Percentiles rank a stretch among this genome's conserved stretches.
phyloP scores from a whole-genome alignment of 2,329 filamentous ascomycete genomes.

The Alternaria dauci region DNA sequence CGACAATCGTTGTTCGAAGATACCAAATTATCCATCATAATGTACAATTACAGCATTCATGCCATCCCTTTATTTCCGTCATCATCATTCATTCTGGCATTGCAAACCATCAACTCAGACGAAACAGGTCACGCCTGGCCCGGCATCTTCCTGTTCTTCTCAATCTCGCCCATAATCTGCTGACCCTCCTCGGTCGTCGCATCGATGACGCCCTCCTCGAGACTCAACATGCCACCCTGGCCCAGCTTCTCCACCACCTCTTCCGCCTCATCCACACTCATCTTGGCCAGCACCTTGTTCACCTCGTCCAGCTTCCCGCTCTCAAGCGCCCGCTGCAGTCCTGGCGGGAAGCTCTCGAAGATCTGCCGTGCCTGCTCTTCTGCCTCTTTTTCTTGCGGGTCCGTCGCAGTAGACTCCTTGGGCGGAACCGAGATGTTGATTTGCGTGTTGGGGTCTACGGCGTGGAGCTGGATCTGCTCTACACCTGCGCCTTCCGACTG shows the following conservation, averaged over 20 bases:
- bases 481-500: slow-evolving; percentile 68
- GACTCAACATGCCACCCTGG: slow-evolving; percentile 84
- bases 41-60: slow-evolving; percentile 19
- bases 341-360: slow-evolving; percentile 83
- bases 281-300: slow-evolving; percentile 85
- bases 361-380: slow-evolving; percentile 71
- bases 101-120: neutral
- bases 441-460: slow-evolving; percentile 89
- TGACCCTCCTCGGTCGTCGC: slow-evolving; percentile 88
- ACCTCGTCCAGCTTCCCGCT: slow-evolving; percentile 89
- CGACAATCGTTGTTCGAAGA: slow-evolving; percentile 8
- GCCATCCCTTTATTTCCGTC: neutral
- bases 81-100: neutral
- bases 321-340: slow-evolving; percentile 82
- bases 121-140: slow-evolving; percentile 45
- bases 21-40: slow-evolving; percentile 12
- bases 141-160: slow-evolving; percentile 50
- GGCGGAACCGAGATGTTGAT: slow-evolving; percentile 88
- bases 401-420: slow-evolving; percentile 52
- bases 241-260: slow-evolving; percentile 82
- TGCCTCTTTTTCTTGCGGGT: slow-evolving; percentile 65
- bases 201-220: slow-evolving; percentile 95
- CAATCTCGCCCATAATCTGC: slow-evolving; percentile 76
- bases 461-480: slow-evolving; percentile 97
- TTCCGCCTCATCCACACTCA: slow-evolving; percentile 89